A percentile compares a stretch with the other conserved stretches of the same genome.
Evolutionary conservation across 345 rosid species (phyloP).

Genomic region (Eucalyptus microcorys): DNA sequence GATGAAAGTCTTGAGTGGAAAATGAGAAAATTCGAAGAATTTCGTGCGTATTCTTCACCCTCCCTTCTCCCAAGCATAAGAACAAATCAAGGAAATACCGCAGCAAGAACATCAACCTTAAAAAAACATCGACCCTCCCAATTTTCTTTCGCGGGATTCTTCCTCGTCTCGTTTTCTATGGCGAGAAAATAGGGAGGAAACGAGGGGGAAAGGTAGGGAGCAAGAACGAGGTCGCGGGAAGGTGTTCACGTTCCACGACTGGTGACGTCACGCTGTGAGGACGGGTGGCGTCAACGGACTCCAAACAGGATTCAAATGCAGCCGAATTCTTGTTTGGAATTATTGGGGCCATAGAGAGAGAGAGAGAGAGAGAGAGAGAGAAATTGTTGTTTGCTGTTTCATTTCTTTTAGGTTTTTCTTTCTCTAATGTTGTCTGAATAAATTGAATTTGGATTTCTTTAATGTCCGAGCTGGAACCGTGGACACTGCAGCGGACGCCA

Average conservation of each 20-base stretch:
- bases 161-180: neutral
- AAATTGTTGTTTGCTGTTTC: neutral
- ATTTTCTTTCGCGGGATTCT: neutral
- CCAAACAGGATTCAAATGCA: constrained; percentile 1
- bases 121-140: neutral
- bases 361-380: neutral
- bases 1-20: neutral
- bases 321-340: neutral
- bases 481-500: neutral
- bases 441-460: neutral
- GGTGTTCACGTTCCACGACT: neutral
- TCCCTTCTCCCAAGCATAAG: neutral
- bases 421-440: neutral
- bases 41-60: neutral
- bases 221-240: neutral
- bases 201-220: neutral
- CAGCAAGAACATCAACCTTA: neutral
- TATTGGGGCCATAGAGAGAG: neutral
- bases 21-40: neutral
- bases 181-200: neutral
- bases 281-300: neutral
- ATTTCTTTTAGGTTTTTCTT: neutral
- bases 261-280: neutral
- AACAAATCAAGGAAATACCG: neutral
- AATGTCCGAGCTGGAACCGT: neutral